A percentile compares a stretch with the other conserved stretches of the same genome.
phyloP scores from a whole-genome alignment of 1,139 yeast genomes.

The Arxiozyma slooffiae region DNA sequence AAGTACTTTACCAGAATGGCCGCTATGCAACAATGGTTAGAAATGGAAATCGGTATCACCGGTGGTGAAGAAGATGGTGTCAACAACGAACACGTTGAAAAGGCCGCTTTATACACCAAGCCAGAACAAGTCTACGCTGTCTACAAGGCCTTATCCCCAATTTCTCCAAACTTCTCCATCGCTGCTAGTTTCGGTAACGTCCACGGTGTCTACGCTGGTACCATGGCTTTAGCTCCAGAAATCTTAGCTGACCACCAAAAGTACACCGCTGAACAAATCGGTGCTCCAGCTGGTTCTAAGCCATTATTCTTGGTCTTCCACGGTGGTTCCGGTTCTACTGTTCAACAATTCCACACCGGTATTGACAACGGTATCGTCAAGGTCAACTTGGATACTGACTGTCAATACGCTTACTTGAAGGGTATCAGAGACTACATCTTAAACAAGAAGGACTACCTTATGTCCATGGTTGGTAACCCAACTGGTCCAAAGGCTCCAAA shows the following conservation, averaged over 20 bases:
- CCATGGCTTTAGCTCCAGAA: constrained; percentile 86
- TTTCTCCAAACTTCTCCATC: constrained; percentile 96
- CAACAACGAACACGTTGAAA: constrained; percentile 88
- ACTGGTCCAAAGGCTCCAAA: constrained; percentile 98
- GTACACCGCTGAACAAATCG: constrained; percentile 60
- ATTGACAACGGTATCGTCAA: constrained; percentile 92
- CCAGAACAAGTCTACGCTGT: constrained; percentile 94
- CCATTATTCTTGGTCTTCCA: constrained; percentile 98
- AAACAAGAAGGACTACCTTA: constrained; percentile 88
- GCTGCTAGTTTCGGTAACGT: constrained; percentile 99
- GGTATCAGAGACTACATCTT: constrained; percentile 98
- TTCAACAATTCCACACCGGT: constrained; percentile 83
- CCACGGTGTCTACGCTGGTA: constrained; percentile 99
- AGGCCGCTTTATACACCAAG: constrained; percentile 82
- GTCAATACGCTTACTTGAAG: constrained; percentile 91
- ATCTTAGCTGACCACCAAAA: constrained; percentile 93
- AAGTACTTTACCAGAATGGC: constrained; percentile 92
- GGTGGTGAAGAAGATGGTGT: constrained; percentile 99
- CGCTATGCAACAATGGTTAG: constrained; percentile 94
- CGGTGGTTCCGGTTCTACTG: constrained; percentile 99
- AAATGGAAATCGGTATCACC: constrained; percentile 99
- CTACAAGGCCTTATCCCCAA: constrained; percentile 78
- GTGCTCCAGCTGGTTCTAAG: constrained; percentile 44
- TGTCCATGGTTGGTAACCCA: constrained; percentile 94
- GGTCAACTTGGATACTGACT: constrained; percentile 98